Conservation (phyloP, 2,329 filamentous ascomycete species). For the Taxawa tesnikishii region DNA sequence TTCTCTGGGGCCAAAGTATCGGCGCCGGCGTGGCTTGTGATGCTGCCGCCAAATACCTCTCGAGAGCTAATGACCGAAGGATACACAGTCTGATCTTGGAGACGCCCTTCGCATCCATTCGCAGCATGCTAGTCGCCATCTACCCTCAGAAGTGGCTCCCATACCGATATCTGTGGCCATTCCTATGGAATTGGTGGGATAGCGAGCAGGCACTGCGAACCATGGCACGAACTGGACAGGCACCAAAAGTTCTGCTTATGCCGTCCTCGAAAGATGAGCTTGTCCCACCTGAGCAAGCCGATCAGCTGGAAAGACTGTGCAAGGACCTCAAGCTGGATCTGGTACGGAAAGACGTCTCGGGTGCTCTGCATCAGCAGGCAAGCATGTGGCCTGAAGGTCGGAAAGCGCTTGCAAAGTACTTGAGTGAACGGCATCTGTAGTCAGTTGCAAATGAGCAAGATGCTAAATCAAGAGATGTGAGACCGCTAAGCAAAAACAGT, state of each 20-base stretch:
- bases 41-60: conserved; percentile 34
- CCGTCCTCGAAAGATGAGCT: conserved; percentile 45
- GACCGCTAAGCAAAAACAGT: no score
- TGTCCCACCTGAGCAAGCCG: conserved; percentile 45
- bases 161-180: conserved; percentile 62
- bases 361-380: conserved; percentile 39
- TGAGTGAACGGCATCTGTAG: no score
- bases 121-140: conserved; percentile 56
- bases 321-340: conserved; percentile 22
- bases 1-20: conserved; percentile 70
- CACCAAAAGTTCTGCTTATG: conserved; percentile 36
- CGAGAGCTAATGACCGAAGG: conserved; percentile 7
- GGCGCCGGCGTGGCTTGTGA: conserved; percentile 60
- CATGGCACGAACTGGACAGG: conserved; percentile 17
- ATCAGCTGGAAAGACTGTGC: conserved; percentile 35
- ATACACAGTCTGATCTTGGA: conserved; percentile 51
- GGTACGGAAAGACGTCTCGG: conserved; percentile 25
- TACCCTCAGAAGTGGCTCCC: conserved; percentile 74
- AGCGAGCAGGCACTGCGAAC: conserved; percentile 26
- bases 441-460: no score
- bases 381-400: conserved; percentile 30
- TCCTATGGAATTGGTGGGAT: conserved; percentile 52
- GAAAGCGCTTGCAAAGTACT: conserved; percentile 21
- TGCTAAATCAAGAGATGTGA: no score
- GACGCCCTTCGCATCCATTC: conserved; percentile 61